Evolutionary conservation across 768 basidiomycete species (phyloP).

Genomic region (Tricholoma terreum): DNA sequence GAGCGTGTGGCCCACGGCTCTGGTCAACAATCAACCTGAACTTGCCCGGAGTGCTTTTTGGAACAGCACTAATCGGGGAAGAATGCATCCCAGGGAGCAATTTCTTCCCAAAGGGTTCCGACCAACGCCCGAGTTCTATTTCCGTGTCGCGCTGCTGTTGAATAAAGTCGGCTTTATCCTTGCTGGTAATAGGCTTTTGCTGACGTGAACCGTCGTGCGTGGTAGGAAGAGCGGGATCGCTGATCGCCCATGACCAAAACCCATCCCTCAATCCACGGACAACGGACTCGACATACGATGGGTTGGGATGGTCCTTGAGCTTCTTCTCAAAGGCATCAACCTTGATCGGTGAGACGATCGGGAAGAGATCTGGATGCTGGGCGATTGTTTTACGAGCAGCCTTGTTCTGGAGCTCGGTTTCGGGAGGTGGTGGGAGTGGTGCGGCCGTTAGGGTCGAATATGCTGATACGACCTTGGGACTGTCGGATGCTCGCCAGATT

Average conservation of each 20-base stretch:
- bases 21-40: slow-evolving; percentile 39
- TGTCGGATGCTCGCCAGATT: neutral
- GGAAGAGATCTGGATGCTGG: slow-evolving; percentile 26
- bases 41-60: slow-evolving; percentile 31
- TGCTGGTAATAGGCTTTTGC: neutral
- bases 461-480: neutral
- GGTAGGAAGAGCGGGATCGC: slow-evolving; percentile 11
- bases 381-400: slow-evolving; percentile 20
- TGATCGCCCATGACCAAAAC: slow-evolving; percentile 41
- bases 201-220: slow-evolving; percentile 16
- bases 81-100: slow-evolving; percentile 44
- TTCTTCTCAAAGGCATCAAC: slow-evolving; percentile 11
- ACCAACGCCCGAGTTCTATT: slow-evolving; percentile 21
- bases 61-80: slow-evolving; percentile 36
- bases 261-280: slow-evolving; percentile 26
- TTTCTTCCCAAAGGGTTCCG: slow-evolving; percentile 28
- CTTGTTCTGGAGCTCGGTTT: slow-evolving; percentile 13
- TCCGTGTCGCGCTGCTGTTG: slow-evolving; percentile 24
- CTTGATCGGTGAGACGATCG: slow-evolving; percentile 28
- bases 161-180: slow-evolving; percentile 19
- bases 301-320: slow-evolving; percentile 35
- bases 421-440: slow-evolving; percentile 16
- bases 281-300: slow-evolving; percentile 35
- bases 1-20: slow-evolving; percentile 25
- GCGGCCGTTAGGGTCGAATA: slow-evolving; percentile 7